phyloP scores from a whole-genome alignment of 2,329 filamentous ascomycete genomes.

The Trematosphaeria pertusa region DNA sequence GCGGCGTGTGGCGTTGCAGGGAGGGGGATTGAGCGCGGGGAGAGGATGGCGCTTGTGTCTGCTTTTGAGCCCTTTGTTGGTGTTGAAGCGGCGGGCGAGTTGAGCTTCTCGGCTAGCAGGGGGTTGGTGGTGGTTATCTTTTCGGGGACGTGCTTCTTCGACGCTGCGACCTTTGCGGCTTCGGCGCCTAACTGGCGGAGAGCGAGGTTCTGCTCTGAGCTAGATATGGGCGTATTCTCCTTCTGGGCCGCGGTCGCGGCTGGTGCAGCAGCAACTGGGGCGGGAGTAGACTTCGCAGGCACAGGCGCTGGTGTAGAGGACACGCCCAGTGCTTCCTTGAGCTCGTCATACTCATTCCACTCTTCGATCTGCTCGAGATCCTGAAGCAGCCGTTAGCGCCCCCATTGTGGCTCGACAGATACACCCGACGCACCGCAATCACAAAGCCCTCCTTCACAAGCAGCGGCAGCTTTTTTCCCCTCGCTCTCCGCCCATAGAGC shows the following conservation, averaged over 20 bases:
- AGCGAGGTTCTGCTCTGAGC: conserved; percentile 42
- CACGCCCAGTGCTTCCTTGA: conserved; percentile 81
- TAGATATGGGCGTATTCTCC: conserved; percentile 33
- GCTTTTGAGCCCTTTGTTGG: conserved; percentile 39
- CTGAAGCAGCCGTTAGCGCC: conserved; percentile 54
- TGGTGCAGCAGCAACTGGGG: conserved; percentile 15
- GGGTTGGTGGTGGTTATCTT: conserved; percentile 47
- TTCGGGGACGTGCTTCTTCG: conserved; percentile 41
- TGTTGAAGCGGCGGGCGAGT: conserved; percentile 28
- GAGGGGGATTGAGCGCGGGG: conserved; percentile 25
- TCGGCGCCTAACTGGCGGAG: conserved; percentile 46
- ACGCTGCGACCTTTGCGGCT: conserved; percentile 44
- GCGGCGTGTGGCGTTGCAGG: conserved; percentile 23
- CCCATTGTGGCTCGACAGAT: neutral
- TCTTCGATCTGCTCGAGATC: conserved; percentile 95
- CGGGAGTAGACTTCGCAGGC: conserved; percentile 34
- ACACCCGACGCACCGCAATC: conserved; percentile 72
- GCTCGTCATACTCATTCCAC: conserved; percentile 98
- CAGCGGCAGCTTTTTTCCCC: conserved; percentile 86
- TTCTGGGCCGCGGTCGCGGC: conserved; percentile 24
- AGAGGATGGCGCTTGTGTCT: conserved; percentile 27
- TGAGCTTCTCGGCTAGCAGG: conserved; percentile 42
- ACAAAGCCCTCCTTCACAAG: conserved; percentile 87
- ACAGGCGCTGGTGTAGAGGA: conserved; percentile 38
- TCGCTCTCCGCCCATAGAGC: conserved; percentile 84